phyloP scores from a whole-genome alignment of 2,329 filamentous ascomycete genomes.

The Arthrobotrys musiformis region DNA sequence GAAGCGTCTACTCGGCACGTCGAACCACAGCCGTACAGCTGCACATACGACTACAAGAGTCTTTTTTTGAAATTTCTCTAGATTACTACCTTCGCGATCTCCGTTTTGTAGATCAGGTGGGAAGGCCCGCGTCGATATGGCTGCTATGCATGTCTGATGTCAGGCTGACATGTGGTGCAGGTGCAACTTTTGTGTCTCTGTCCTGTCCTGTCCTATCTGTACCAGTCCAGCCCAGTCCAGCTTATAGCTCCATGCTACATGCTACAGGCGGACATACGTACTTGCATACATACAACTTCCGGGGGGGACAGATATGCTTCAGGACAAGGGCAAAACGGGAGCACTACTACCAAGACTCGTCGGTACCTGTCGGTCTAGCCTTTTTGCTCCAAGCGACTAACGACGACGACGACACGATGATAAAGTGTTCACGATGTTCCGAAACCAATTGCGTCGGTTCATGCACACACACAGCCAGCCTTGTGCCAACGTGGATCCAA shows the following conservation, averaged over 20 bases:
- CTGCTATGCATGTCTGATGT: slow-evolving; percentile 52
- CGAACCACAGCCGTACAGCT: neutral
- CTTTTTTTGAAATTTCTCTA: neutral
- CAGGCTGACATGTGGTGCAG: slow-evolving; percentile 55
- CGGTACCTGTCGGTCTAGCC: slow-evolving; percentile 44
- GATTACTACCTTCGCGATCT: slow-evolving; percentile 11
- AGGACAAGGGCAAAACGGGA: slow-evolving; percentile 52
- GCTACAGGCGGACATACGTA: neutral
- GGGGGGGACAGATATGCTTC: slow-evolving; percentile 22
- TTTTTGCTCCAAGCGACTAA: slow-evolving; percentile 11
- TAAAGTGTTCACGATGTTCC: slow-evolving; percentile 17
- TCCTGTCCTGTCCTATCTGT: no score
- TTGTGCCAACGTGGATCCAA: slow-evolving; percentile 56
- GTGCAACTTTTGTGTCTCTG: slow-evolving; percentile 15
- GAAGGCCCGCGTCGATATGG: slow-evolving; percentile 32
- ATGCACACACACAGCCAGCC: slow-evolving; percentile 51
- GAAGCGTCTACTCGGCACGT: slow-evolving; percentile 26
- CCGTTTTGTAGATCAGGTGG: slow-evolving; percentile 39
- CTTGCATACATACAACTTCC: neutral
- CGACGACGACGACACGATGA: slow-evolving; percentile 20
- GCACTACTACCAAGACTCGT: slow-evolving; percentile 29
- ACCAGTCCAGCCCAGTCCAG: no score
- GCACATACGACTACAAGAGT: neutral
- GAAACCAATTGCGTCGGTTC: slow-evolving; percentile 52
- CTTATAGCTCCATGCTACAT: neutral